Evolutionary conservation across 1,284 basidiomycete genomes (phyloP).

Genomic region (Vanrija pseudolonga): DNA sequence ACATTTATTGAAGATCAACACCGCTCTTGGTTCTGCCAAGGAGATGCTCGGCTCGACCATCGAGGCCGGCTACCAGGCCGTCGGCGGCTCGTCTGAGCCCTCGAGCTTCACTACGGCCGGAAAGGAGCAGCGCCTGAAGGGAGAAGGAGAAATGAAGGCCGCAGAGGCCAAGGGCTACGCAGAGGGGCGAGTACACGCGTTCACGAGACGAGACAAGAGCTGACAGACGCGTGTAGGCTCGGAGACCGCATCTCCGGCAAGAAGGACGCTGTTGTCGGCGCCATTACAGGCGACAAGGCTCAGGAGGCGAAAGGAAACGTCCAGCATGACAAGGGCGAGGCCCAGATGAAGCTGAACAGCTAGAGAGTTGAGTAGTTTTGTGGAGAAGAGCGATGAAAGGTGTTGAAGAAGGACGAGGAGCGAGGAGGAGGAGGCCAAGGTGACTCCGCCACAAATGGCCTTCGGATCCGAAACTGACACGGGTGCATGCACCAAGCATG

Average conservation of each 20-base stretch:
- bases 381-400: neutral
- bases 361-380: too few relatives aligned
- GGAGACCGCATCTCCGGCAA: conserved; percentile 62
- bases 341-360: conserved; percentile 47
- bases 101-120: conserved; percentile 17
- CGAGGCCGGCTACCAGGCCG: conserved; percentile 54
- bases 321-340: conserved; percentile 59
- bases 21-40: conserved; percentile 43
- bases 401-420: too few relatives aligned
- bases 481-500: too few relatives aligned
- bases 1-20: conserved; percentile 35
- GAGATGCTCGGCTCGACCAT: conserved; percentile 55
- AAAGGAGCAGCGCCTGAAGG: conserved; percentile 59
- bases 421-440: too few relatives aligned
- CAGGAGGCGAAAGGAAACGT: conserved; percentile 58
- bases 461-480: too few relatives aligned
- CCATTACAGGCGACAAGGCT: conserved; percentile 61
- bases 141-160: conserved; percentile 55
- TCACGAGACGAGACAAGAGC: neutral
- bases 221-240: conserved; percentile 25
- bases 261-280: conserved; percentile 62
- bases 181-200: conserved; percentile 52
- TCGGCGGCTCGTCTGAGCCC: conserved; percentile 39
- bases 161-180: conserved; percentile 49
- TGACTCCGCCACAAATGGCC: too few relatives aligned